phyloP scores from a whole-genome alignment of 1,139 yeast genomes.

The Saccharomyces uvarum region DNA sequence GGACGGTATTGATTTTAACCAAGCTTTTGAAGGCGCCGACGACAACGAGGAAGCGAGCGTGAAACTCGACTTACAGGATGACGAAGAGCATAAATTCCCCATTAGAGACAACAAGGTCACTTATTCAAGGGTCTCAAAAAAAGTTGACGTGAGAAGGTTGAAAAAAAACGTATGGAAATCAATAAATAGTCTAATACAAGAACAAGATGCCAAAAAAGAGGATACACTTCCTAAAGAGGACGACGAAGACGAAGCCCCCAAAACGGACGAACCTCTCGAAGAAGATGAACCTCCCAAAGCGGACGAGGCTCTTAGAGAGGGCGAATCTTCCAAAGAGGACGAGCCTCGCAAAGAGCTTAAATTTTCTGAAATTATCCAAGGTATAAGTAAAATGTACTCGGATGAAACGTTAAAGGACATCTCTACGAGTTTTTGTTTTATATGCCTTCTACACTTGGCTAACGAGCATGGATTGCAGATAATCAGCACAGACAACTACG shows the following conservation, averaged over 20 bases:
- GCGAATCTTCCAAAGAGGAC: no score
- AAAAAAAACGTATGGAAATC: conserved; percentile 81
- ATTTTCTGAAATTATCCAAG: conserved; percentile 38
- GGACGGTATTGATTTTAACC: conserved; percentile 37
- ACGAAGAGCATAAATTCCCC: conserved; percentile 40
- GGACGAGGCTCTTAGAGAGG: conserved; percentile 5
- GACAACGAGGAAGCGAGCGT: conserved; percentile 17
- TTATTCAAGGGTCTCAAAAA: conserved; percentile 74
- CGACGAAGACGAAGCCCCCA: neutral
- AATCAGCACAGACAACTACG: conserved; percentile 46
- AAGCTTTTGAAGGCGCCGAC: conserved; percentile 38
- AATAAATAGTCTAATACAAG: conserved; percentile 27
- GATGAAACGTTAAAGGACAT: conserved; percentile 52
- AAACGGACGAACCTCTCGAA: conserved; percentile 4
- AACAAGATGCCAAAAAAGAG: conserved; percentile 4
- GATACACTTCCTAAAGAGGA: neutral
- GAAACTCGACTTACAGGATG: conserved; percentile 29
- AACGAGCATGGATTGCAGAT: conserved; percentile 76
- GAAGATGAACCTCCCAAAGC: neutral
- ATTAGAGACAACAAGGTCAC: conserved; percentile 46
- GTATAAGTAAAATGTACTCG: conserved; percentile 48
- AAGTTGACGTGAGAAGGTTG: conserved; percentile 70
- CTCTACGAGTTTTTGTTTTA: conserved; percentile 82
- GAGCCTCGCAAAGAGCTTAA: conserved; percentile 12
- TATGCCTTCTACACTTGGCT: conserved; percentile 77